These are phyloP conservation scores for Mucor saturninus DNA, from an alignment of 371 early-diverging fungal genomes.

Conservation along the genomic window DNA sequence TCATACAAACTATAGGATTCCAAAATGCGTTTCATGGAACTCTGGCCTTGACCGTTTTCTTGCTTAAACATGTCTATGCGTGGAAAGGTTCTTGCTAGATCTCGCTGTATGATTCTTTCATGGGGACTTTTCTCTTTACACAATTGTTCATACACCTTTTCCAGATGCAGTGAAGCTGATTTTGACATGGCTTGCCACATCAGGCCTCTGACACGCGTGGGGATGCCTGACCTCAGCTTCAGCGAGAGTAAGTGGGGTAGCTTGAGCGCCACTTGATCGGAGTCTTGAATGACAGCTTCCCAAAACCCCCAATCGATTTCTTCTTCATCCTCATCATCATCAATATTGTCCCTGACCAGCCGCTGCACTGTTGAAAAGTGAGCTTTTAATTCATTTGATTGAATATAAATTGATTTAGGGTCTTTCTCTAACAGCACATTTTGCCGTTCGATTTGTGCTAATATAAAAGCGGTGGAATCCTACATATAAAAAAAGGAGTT, in stretches of 20 bases:
- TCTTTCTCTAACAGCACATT: constrained; percentile 60
- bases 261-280: constrained; percentile 63
- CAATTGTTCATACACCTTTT: constrained; percentile 83
- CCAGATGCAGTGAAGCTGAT: constrained; percentile 75
- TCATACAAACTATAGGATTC: constrained; percentile 93
- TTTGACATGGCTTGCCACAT: constrained; percentile 93
- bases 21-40: constrained; percentile 77
- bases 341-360: constrained; percentile 33
- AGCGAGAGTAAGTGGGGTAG: constrained; percentile 66
- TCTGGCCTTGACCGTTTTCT: constrained; percentile 86
- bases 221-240: constrained; percentile 84
- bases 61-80: constrained; percentile 82
- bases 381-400: constrained; percentile 56
- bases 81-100: constrained; percentile 93
- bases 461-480: constrained; percentile 59
- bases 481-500: constrained; percentile 20
- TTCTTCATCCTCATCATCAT: constrained; percentile 26
- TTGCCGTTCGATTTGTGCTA: constrained; percentile 66
- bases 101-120: constrained; percentile 88
- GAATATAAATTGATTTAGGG: constrained; percentile 59
- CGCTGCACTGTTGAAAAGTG: constrained; percentile 55
- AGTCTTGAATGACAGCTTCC: constrained; percentile 87
- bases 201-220: constrained; percentile 81
- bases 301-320: constrained; percentile 91
- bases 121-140: constrained; percentile 80